Base-by-base conservation (phyloP, 2,329 filamentous ascomycete genomes). In the Diaporthe longicolla region DNA sequence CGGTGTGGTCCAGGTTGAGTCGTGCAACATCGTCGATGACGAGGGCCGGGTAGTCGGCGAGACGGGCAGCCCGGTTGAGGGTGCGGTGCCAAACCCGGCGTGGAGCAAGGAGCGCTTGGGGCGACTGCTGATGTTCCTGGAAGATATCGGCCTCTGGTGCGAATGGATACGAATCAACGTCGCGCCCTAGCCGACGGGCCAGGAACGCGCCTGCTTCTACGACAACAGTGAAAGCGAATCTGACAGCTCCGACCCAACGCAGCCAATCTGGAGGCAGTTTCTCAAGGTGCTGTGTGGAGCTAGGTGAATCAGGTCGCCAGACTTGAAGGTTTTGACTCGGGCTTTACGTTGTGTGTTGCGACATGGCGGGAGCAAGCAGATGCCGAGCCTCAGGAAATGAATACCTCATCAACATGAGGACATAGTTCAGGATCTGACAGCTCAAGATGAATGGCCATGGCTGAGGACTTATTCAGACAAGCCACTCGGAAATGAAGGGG, bases 1-100 rank as follows among this genome's bases (percentile, higher is more conserved):
- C 72, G 92, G 89, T 6, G 84, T 88, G 19, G 85, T 93, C 5
- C 84, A 88, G 24, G 84, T 94, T 48, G 82, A 87, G 4, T 87
- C 89, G 32, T 89, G 93, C 77, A 92, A 93, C 76, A 79, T 90
- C 6, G 78, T 89, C 58, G 71, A 75, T 10, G 77, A 77, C 19
- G 76, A 68, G 43, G 75, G 73, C 19, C 63, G 69, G 40, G 59
- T 35, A 29, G 55, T 75, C 32, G 74, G 68, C 26, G 76, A 66
- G 58, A 81, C 80, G 48, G 81, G 80, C n/a, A 83, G 81, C 76
- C 78, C 79, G 68, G 77, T 87, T 19, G 37, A 70, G 13, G 72
- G 74, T 15, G 54, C 72, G 15, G 61, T 19, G 48, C 74, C 74
- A 11, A 69, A 72, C 59, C 45, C 68, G 48, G 40, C 40, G 40